Evolutionary conservation across 2,329 filamentous ascomycete genomes (phyloP).

Genomic region (Leptographium procerum): DNA sequence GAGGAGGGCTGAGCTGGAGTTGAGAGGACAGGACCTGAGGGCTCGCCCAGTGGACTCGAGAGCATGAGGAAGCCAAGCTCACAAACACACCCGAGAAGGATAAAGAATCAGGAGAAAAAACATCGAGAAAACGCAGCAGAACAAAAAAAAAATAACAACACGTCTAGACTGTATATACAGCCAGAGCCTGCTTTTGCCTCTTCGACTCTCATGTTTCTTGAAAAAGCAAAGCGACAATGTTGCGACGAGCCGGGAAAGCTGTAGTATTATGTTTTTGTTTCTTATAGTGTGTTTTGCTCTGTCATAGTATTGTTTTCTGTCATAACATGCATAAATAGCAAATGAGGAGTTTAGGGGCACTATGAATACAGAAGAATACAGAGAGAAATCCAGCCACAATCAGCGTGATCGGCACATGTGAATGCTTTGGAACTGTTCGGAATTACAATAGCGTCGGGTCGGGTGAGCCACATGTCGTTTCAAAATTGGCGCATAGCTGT

Average conservation of each 20-base stretch:
- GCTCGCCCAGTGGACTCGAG: background rate
- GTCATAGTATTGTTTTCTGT: background rate
- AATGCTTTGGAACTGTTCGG: background rate
- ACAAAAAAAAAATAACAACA: background rate
- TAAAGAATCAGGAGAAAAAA: background rate
- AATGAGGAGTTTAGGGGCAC: background rate
- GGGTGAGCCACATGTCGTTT: background rate
- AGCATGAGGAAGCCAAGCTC: background rate
- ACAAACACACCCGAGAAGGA: background rate
- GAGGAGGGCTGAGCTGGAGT: background rate
- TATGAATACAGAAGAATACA: background rate
- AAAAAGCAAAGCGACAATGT: background rate
- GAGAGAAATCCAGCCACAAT: background rate
- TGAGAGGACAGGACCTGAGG: background rate
- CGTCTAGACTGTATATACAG: background rate
- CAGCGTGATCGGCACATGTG: background rate
- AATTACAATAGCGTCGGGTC: no score
- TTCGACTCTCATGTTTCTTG: background rate
- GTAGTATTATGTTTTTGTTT: background rate
- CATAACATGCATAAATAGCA: background rate
- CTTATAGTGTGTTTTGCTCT: background rate
- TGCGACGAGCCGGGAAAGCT: background rate
- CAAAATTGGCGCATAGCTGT: background rate
- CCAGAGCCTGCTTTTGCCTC: background rate
- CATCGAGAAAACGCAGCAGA: background rate